A percentile compares a stretch with the other conserved stretches of the same genome.
Conservation (phyloP, 257 asterid genomes). For the Euphrasia confusa region DNA sequence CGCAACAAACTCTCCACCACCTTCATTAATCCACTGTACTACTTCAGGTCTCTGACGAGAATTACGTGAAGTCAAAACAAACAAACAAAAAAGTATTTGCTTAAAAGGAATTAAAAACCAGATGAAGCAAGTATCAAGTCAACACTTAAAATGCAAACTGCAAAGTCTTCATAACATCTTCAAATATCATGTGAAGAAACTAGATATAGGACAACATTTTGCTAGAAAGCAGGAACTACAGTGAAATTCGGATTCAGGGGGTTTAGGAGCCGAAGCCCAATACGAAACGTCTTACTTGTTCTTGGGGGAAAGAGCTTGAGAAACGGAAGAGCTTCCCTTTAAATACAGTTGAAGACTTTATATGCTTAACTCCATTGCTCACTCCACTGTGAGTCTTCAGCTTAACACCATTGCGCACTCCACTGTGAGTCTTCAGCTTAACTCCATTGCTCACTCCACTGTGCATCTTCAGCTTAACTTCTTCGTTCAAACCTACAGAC, state of each 20-base stretch:
- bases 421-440: constrained; percentile 9
- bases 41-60: constrained; percentile 74
- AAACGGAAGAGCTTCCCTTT: constrained; percentile 64
- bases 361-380: constrained; percentile 34
- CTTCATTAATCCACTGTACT: constrained; percentile 70
- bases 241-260: constrained; percentile 15
- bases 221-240: constrained; percentile 1
- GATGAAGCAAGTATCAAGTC: constrained; percentile 15
- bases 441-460: constrained; percentile 36
- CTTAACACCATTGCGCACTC: constrained; percentile 36
- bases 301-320: constrained; percentile 73
- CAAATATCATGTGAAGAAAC: constrained; percentile 10
- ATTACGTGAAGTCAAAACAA: constrained; percentile 24
- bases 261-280: neutral
- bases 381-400: constrained; percentile 35
- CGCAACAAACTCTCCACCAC: constrained; percentile 73
- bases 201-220: neutral
- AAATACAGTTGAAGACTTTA: constrained; percentile 50
- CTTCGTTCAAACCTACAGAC: constrained; percentile 36
- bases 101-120: neutral
- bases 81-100: no score
- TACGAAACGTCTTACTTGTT: constrained; percentile 51
- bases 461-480: constrained; percentile 36
- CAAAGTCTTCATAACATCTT: neutral
- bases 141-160: constrained; percentile 3